These are phyloP conservation scores for Pezicula rhizophila DNA, from an alignment of 2,329 filamentous ascomycete genomes.

Conservation along the genomic window DNA sequence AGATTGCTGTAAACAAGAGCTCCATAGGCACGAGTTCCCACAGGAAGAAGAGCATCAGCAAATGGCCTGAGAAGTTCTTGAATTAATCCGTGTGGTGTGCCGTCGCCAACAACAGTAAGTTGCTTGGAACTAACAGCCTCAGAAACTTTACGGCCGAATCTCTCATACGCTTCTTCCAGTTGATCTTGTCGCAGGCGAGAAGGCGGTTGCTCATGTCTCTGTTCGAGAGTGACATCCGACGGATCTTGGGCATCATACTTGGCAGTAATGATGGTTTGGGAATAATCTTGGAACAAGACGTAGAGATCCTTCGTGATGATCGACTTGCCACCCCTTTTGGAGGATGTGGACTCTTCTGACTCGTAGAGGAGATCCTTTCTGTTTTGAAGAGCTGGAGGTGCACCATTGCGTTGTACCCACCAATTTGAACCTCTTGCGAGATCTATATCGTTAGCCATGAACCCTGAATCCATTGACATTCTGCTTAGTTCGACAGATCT, in stretches of 20 bases:
- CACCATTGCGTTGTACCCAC: conserved; percentile 77
- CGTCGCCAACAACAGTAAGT: conserved; percentile 76
- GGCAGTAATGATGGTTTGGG: conserved; percentile 81
- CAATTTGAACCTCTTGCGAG: conserved; percentile 68
- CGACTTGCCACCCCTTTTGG: conserved; percentile 63
- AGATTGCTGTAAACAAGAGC: conserved; percentile 92
- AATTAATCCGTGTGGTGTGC: conserved; percentile 72
- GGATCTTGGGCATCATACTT: conserved; percentile 72
- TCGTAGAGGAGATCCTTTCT: conserved; percentile 81
- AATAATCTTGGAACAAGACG: conserved; percentile 93
- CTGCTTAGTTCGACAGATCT: conserved; percentile 64
- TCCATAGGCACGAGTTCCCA: conserved; percentile 86
- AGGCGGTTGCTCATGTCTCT: conserved; percentile 81
- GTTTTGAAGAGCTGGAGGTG: conserved; percentile 76
- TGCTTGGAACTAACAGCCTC: conserved; percentile 66
- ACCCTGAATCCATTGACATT: conserved; percentile 71
- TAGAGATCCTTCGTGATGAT: conserved; percentile 74
- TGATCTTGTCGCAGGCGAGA: conserved; percentile 82
- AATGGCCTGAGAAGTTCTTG: conserved; percentile 71
- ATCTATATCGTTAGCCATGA: conserved; percentile 83
- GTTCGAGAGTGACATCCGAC: conserved; percentile 68
- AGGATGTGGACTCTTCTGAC: conserved; percentile 68
- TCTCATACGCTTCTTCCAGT: conserved; percentile 77
- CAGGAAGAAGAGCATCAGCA: conserved; percentile 67
- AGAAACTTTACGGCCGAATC: conserved; percentile 73